A percentile compares a stretch with the other conserved stretches of the same genome.
Evolutionary conservation across 192 early-diverging fungal species (phyloP).

Genomic region (Linderina pennispora): DNA sequence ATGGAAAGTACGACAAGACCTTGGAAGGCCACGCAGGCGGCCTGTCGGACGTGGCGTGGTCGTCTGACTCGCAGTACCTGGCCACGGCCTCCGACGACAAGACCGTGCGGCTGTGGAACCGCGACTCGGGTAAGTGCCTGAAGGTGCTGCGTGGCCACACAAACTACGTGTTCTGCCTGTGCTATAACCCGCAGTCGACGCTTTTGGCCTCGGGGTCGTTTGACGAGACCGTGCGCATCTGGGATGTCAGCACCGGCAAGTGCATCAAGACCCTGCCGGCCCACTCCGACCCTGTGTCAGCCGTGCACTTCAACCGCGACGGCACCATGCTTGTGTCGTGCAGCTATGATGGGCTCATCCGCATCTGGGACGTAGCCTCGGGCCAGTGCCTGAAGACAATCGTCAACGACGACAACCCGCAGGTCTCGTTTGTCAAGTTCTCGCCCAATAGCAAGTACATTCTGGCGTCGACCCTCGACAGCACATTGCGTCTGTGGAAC

Average conservation of each 20-base stretch:
- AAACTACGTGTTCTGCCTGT: slow-evolving; percentile 96
- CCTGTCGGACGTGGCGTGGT: slow-evolving; percentile 96
- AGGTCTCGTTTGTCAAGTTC: slow-evolving; percentile 97
- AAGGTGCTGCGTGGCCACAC: slow-evolving; percentile 86
- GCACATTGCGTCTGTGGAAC: slow-evolving; percentile 91
- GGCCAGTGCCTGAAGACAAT: slow-evolving; percentile 97
- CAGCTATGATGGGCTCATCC: slow-evolving; percentile 92
- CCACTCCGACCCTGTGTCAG: slow-evolving; percentile 93
- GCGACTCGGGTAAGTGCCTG: slow-evolving; percentile 63
- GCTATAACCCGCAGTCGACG: slow-evolving; percentile 91
- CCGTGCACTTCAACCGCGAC: slow-evolving; percentile 95
- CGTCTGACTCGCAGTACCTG: slow-evolving; percentile 80
- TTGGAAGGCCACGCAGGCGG: slow-evolving; percentile 88
- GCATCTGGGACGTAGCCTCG: slow-evolving; percentile 98
- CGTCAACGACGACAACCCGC: slow-evolving; percentile 91
- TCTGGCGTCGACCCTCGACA: slow-evolving; percentile 89
- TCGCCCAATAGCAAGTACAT: slow-evolving; percentile 99
- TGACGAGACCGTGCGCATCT: slow-evolving; percentile 94
- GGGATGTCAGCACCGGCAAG: slow-evolving; percentile 92
- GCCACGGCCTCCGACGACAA: slow-evolving; percentile 94
- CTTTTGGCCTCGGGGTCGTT: slow-evolving; percentile 96
- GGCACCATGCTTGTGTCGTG: slow-evolving; percentile 94
- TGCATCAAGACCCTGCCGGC: slow-evolving; percentile 88
- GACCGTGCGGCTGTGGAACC: slow-evolving; percentile 89
- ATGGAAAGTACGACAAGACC: slow-evolving; percentile 78